Base-by-base conservation (phyloP, 2,329 filamentous ascomycete species). In the Boeremia lycopersici region DNA sequence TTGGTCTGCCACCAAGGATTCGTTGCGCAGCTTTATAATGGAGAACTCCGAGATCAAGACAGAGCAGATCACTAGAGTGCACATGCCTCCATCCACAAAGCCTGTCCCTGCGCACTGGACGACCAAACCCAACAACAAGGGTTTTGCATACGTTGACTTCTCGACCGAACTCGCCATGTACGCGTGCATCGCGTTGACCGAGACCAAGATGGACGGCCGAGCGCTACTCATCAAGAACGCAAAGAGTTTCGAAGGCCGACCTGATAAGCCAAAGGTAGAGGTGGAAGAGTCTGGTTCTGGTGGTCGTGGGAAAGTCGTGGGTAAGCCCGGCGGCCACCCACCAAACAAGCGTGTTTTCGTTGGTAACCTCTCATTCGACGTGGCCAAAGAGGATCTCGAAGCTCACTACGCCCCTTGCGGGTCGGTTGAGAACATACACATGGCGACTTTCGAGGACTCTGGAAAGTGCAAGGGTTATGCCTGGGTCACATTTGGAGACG, bases 381-480 rank as follows among this genome's bases (percentile, higher is more conserved):
- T 78, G 17, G 80, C 88, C 6, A 89, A 93, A 66, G 91, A 96
- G 49, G 87, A 91, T 65, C 76, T 99, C 44, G 81, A 86, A 62
- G 82, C 87, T 60, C 91, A 96, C 71, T 98, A 96, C 74, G 83
- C 83, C 43, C 90, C 88, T 73, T 98, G 93, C 72, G 95, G 95
- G 45, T 82, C 88, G 59, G 86, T 98, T 58, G 85, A 88, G 48
- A 90, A 90, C 78, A 84, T 91, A 61, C 93, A 96, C 77, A 81
- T 98, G 63, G 95, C 95, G 2, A 96, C 93, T 0, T 99, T 99
- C 71, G 91, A 98, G 75, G 96, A 99, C 74, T 89, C 89, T 17
- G 95, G 95, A 38, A 99, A 98, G 79, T 99, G 95, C 81, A 98
- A 98, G 79, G 96, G 95, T 15, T 99, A 89, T 77, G 95, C 89